Conservation (phyloP, 2,329 filamentous ascomycete genomes). For the Exophiala aquamarina region DNA sequence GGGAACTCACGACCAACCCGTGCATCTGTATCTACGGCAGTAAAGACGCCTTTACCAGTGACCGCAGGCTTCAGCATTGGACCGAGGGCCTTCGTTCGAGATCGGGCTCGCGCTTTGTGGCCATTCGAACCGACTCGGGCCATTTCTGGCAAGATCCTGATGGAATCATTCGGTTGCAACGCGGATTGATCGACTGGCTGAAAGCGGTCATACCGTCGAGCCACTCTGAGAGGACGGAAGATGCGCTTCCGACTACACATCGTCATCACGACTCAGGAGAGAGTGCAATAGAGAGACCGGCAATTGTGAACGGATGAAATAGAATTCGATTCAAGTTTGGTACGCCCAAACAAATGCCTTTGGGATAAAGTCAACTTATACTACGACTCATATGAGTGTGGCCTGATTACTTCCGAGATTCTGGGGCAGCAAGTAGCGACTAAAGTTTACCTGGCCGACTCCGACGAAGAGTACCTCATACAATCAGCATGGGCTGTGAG, state of each 20-base stretch:
- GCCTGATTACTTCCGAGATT: too few species aligned
- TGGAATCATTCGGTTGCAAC: constrained; percentile 11
- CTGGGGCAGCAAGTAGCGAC: too few species aligned
- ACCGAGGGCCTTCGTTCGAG: constrained; percentile 49
- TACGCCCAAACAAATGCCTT: too few species aligned
- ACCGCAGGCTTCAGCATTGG: constrained; percentile 68
- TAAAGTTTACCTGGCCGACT: too few species aligned
- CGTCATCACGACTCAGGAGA: neutral
- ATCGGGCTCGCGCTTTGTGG: constrained; percentile 46
- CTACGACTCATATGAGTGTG: too few species aligned
- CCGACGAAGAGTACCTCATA: too few species aligned
- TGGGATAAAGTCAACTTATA: too few species aligned
- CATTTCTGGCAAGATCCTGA: constrained; percentile 24
- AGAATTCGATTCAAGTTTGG: neutral
- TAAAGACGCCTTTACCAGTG: constrained; percentile 70
- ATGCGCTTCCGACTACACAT: too few species aligned
- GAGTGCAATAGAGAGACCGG: neutral
- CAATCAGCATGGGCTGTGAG: too few species aligned
- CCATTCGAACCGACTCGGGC: constrained; percentile 14
- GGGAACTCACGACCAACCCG: constrained; percentile 13
- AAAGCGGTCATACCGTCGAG: neutral
- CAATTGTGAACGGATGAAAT: constrained; percentile 2
- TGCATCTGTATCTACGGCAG: constrained; percentile 65
- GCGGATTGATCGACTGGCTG: constrained; percentile 18
- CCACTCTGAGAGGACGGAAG: too few species aligned